Base-by-base conservation (phyloP, 2,329 filamentous ascomycete genomes). In the Graphilbum sp. region DNA sequence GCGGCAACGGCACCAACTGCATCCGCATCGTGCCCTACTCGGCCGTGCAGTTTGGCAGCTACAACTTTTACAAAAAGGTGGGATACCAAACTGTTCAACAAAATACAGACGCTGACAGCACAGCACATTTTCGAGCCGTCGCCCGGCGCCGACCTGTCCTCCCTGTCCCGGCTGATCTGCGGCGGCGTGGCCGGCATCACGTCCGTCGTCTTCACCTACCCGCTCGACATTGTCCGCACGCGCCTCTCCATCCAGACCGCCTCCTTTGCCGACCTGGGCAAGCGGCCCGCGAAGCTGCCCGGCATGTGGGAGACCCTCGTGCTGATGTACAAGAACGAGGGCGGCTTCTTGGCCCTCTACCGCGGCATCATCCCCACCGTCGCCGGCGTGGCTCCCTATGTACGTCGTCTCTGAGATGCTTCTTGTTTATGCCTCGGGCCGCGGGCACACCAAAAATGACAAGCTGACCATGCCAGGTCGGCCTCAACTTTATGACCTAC, bases 401-500 rank as follows among this genome's bases (percentile, higher is more conserved):
- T 84, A 59, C 42, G 62, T 17, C 13, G n/a, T n/a, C n/a, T n/a
- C n/a, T n/a, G n/a, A n/a, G n/a, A n/a, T n/a, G n/a, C n/a, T n/a
- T n/a, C n/a, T n/a, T n/a, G n/a, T n/a, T n/a, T n/a, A n/a, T n/a
- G n/a, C n/a, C n/a, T n/a, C n/a, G n/a, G n/a, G n/a, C n/a, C n/a
- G n/a, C n/a, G n/a, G n/a, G n/a, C n/a, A n/a, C n/a, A n/a, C n/a
- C n/a, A n/a, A n/a, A n/a, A n/a, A n/a, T n/a, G n/a, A n/a, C n/a
- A n/a, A n/a, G n/a, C n/a, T n/a, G n/a, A n/a, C n/a, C n/a, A n/a
- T n/a, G n/a, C 7, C 48, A 86, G 79, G 81, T 98, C 44, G 90
- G 90, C 30, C 66, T 98, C 39, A 98, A 98, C 57, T 98, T 98
- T 58, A 96, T 96, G 86, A 85, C 84, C 6, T 98, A 98, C 59